Conservation (phyloP, 495 filamentous ascomycete species). For the Penicillium nucicola region DNA sequence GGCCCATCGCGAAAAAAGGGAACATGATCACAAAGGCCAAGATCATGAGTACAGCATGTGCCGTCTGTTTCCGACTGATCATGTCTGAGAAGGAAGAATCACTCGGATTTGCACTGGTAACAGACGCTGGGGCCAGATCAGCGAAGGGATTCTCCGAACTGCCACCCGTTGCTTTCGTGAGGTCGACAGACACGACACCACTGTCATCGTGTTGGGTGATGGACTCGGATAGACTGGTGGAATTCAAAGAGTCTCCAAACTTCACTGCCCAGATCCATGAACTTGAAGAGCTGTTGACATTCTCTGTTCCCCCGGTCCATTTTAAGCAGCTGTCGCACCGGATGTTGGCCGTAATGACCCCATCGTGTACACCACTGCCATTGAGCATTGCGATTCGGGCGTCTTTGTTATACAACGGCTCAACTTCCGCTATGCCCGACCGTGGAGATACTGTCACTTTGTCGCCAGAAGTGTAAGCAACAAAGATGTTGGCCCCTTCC, state of each 20-base stretch:
- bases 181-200: constrained; percentile 12
- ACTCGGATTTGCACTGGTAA: not conserved
- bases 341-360: constrained; percentile 63
- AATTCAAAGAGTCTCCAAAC: constrained; percentile 53
- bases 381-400: constrained; percentile 52
- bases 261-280: constrained; percentile 68
- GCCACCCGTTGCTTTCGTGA: constrained; percentile 17
- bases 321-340: constrained; percentile 54
- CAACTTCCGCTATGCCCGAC: constrained; percentile 46
- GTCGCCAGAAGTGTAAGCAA: constrained; percentile 61
- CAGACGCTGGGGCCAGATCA: not conserved
- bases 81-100: not conserved
- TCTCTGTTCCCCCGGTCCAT: constrained; percentile 51
- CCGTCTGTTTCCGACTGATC: constrained; percentile 21
- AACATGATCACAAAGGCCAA: constrained; percentile 45
- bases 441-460: constrained; percentile 66
- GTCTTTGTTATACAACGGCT: constrained; percentile 51
- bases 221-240: constrained; percentile 40
- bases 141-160: constrained; percentile 61
- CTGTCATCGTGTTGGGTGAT: constrained; percentile 57
- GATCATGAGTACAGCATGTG: constrained; percentile 43
- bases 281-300: constrained; percentile 39
- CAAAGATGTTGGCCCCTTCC: constrained; percentile 64
- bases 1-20: constrained; percentile 45
- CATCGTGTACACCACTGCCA: constrained; percentile 54